These are phyloP conservation scores for Candida sojae DNA, from an alignment of 1,139 yeast species.

Conservation along the genomic window DNA sequence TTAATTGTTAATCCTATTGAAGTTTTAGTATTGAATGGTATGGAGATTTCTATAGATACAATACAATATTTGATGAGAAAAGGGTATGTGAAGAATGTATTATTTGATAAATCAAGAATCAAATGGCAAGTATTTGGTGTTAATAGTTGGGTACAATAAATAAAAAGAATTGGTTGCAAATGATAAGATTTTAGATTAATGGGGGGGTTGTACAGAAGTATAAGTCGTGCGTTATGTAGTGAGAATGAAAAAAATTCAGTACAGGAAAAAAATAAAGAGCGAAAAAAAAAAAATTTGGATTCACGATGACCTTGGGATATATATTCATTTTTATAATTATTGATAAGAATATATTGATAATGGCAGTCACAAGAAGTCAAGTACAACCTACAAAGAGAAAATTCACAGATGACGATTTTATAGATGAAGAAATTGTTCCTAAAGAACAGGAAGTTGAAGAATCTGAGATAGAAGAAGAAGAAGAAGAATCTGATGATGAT, in stretches of 20 bases:
- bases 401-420: slow-evolving; percentile 27
- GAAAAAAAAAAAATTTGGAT: slow-evolving; percentile 2
- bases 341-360: slow-evolving; percentile 6
- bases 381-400: slow-evolving; percentile 21
- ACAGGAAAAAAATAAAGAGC: neutral
- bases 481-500: slow-evolving; percentile 14
- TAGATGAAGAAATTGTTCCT: slow-evolving; percentile 5
- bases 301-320: neutral
- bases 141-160: slow-evolving; percentile 20
- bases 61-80: slow-evolving; percentile 21
- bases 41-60: slow-evolving; percentile 35
- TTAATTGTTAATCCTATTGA: slow-evolving; percentile 18
- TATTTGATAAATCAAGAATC: slow-evolving; percentile 27
- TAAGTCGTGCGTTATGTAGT: neutral
- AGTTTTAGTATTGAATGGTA: slow-evolving; percentile 34
- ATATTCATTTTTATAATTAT: neutral
- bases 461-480: slow-evolving; percentile 14
- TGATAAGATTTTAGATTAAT: too few species aligned
- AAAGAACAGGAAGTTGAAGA: slow-evolving; percentile 6
- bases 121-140: slow-evolving; percentile 42
- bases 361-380: slow-evolving; percentile 30
- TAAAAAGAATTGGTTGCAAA: neutral
- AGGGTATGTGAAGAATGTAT: slow-evolving; percentile 22
- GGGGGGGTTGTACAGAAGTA: too few species aligned
- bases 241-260: neutral